Evolutionary conservation across 2,329 filamentous ascomycete genomes (phyloP).

Genomic region (Monosporascus sp.): DNA sequence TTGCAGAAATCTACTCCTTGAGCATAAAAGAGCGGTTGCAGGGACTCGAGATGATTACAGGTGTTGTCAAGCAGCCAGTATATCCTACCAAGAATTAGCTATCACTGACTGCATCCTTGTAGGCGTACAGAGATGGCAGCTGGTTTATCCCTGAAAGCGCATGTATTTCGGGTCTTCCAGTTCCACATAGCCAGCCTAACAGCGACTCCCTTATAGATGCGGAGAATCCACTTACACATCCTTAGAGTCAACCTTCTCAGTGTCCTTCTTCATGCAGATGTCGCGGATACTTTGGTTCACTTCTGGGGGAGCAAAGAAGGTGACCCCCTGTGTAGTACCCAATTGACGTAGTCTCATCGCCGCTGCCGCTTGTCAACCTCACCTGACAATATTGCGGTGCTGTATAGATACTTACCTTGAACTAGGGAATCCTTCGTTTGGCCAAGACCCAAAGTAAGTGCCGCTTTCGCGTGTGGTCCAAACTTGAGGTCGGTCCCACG

Average conservation of each 20-base stretch:
- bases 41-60: conserved; percentile 53
- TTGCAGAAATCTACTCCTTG: conserved; percentile 58
- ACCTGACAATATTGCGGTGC: background rate
- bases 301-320: conserved; percentile 45
- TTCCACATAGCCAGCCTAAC: too few relatives aligned
- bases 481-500: conserved; percentile 56
- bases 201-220: too few relatives aligned
- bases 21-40: conserved; percentile 52
- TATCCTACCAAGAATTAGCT: conserved; percentile 26
- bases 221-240: conserved; percentile 34
- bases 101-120: background rate
- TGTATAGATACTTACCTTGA: conserved; percentile 40
- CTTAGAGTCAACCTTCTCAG: conserved; percentile 33
- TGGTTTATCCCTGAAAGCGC: background rate
- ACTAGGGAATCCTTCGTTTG: conserved; percentile 58
- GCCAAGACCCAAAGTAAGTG: conserved; percentile 50
- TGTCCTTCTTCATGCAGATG: conserved; percentile 24
- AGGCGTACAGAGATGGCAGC: background rate
- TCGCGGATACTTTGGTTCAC: conserved; percentile 58
- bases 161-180: too few relatives aligned
- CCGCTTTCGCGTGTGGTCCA: conserved; percentile 40
- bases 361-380: conserved; percentile 33
- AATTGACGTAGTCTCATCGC: conserved; percentile 62
- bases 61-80: conserved; percentile 60
- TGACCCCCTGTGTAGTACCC: conserved; percentile 47